phyloP scores from a whole-genome alignment of 1,284 basidiomycete genomes.

The Trametes hirsuta region DNA sequence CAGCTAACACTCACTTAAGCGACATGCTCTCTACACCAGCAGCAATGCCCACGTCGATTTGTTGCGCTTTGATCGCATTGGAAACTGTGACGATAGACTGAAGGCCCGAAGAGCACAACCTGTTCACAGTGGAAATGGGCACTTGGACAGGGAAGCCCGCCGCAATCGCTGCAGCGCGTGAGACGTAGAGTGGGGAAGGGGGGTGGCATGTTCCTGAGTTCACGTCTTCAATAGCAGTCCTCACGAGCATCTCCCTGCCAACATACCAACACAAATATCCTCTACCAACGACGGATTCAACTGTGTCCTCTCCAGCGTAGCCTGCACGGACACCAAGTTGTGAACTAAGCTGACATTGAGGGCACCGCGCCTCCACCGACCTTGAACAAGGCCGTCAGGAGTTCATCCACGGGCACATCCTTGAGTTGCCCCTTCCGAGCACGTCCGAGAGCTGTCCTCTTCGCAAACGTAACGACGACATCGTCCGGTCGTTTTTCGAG shows the following conservation, averaged over 20 bases:
- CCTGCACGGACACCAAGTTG: constrained; percentile 36
- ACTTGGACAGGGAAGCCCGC: constrained; percentile 81
- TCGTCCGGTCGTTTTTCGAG: constrained; percentile 77
- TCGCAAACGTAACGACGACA: constrained; percentile 86
- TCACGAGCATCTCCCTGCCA: not conserved
- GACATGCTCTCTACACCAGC: constrained; percentile 88
- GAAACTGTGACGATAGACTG: constrained; percentile 85
- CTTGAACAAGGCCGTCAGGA: constrained; percentile 71
- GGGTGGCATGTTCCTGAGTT: constrained; percentile 77
- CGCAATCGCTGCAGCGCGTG: constrained; percentile 78
- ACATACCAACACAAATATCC: constrained; percentile 79
- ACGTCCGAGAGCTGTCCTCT: constrained; percentile 77
- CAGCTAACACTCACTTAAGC: constrained; percentile 56
- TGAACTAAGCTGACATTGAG: not conserved
- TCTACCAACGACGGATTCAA: constrained; percentile 67
- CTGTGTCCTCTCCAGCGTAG: constrained; percentile 48
- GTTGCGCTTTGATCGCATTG: constrained; percentile 73
- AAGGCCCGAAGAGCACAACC: constrained; percentile 84
- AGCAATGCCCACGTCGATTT: constrained; percentile 77
- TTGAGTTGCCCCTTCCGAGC: constrained; percentile 83
- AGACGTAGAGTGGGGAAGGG: constrained; percentile 81
- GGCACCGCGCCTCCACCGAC: constrained; percentile 35
- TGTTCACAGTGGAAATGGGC: constrained; percentile 75
- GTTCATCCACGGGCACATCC: constrained; percentile 74
- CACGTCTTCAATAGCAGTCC: not conserved